phyloP scores from a whole-genome alignment of 2,329 filamentous ascomycete genomes.

The Aspergillus flavus region DNA sequence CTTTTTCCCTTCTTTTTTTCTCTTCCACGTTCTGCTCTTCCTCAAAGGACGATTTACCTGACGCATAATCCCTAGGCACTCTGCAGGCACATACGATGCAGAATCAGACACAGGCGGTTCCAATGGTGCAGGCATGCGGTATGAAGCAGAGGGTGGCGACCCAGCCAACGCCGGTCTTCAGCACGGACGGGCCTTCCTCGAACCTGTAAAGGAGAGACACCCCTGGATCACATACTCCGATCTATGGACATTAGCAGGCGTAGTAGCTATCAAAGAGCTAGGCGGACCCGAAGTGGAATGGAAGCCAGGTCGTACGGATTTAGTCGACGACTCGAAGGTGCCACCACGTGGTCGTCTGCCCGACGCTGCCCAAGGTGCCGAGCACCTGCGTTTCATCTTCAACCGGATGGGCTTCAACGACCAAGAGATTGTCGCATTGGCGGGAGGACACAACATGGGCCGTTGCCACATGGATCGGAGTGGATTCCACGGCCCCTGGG shows the following conservation, averaged over 20 bases:
- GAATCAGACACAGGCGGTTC: slow-evolving; percentile 63
- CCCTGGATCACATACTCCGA: slow-evolving; percentile 68
- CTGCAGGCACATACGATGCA: slow-evolving; percentile 63
- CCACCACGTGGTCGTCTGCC: slow-evolving; percentile 61
- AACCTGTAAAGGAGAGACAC: slow-evolving; percentile 61
- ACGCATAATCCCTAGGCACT: slow-evolving; percentile 52
- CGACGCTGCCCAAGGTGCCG: slow-evolving; percentile 56
- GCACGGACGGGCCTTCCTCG: slow-evolving; percentile 65
- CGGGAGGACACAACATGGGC: slow-evolving; percentile 60
- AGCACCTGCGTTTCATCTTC: slow-evolving; percentile 60
- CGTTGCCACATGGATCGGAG: slow-evolving; percentile 58
- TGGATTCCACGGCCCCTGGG: slow-evolving; percentile 63
- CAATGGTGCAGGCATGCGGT: slow-evolving; percentile 68
- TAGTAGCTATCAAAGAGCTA: slow-evolving; percentile 62
- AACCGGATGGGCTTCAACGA: slow-evolving; percentile 64
- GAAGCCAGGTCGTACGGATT: slow-evolving; percentile 63
- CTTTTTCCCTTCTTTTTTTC: not conserved
- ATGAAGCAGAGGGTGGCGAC: slow-evolving; percentile 65
- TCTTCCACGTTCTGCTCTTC: not conserved
- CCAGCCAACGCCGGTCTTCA: slow-evolving; percentile 67
- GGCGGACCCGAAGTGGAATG: slow-evolving; percentile 61
- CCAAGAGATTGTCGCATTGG: slow-evolving; percentile 61
- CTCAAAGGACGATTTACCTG: slow-evolving; percentile 3
- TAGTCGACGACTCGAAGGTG: slow-evolving; percentile 62
- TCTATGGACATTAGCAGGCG: slow-evolving; percentile 65